Base-by-base conservation (phyloP, 345 rosid species). In the Bruguiera gymnorhiza region DNA sequence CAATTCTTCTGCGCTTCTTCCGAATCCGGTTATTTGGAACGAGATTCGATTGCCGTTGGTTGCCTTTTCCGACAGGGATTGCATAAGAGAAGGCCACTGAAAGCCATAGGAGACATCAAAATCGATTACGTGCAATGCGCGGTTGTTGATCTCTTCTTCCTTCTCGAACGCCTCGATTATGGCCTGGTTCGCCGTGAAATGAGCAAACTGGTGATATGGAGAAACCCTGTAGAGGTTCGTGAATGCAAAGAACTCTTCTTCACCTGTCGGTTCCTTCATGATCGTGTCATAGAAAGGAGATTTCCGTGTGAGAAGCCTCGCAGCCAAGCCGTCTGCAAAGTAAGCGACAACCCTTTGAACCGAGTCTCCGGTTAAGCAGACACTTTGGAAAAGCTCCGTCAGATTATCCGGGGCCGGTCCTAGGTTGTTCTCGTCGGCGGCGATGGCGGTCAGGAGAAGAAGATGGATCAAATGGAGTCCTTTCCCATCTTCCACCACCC, bases 41-140 rank as follows among this genome's bases (percentile, higher is more conserved):
- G 85, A 85, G 11, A 83, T 76, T 10, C 77, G 69, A 34, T 80
- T 80, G 19, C 67, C 54, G 0, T 2, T 8, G 1, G 81, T 75
- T 0, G 89, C 86, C 70, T 83, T 86, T 13, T 88, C 94, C 1
- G 90, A 88, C 1, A 86, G 58, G 3, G 93, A 86, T 54, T 88
- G 93, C n/a, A 88, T 86, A 7, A 88, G 73, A 8, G 90, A 88
- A 20, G 93, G 93, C 93, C 93, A 86, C 4, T 88, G 90, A 55
- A 88, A 86, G 5, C 93, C 93, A 31, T 83, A 79, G 0, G 83
- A 84, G 58, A 83, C 83, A 20, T 86, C 89, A 27, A 88, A 86
- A 48, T 88, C 93, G 20, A 88, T 60, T 5, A 88, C 82, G 32
- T 88, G 93, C 36, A 88, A 73, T 8, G 86, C 79, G 2, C 79